Base-by-base conservation (phyloP, 208 protist genomes). In the Crithidia mellificae region DNA sequence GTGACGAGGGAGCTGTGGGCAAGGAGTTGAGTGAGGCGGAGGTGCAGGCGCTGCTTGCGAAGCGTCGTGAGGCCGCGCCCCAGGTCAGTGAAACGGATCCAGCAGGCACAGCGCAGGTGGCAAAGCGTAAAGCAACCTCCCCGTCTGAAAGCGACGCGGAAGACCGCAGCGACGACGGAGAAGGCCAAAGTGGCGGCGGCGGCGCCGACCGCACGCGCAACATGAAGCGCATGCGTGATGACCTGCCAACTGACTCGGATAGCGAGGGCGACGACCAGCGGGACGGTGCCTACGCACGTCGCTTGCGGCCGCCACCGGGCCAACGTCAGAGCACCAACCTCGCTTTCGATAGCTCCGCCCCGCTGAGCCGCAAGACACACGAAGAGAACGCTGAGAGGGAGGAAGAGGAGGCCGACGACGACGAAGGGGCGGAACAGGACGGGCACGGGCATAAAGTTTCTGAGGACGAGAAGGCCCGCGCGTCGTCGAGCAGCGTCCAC, bases 141-240 rank as follows among this genome's bases (percentile, higher is more conserved):
- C 24, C 22, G 22, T 15, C 6, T 41, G 36, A 6, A 41, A 41
- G 36, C 36, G 12, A 12, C 12, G 36, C 6, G 4, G 53, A 14
- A 32, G n/a, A n/a, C n/a, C n/a, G n/a, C n/a, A n/a, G 24, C 25
- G 39, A 22, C 19, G 68, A 66, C 19, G 69, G 47, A 39, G 64
- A 71, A 6, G 38, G 50, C 9, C 19, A 55, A 9, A 41, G 32
- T 15, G 30, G 55, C 24, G 38, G 34, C 34, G 5, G 34, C 34
- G 11, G 22, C 44, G 17, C 36, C 9, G 27, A 34, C 14, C 51
- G 62, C 4, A 53, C 34, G 20, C 62, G 41, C 1, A 54, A 49
- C 3, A 22, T 46, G 20, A 83, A 83, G 59, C 67, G 72, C 14
- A 27, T 62, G 34, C 77, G 68, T 4, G 72, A 82, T 39, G 63